Base-by-base conservation (phyloP, 805 yeast genomes). In the Ogataea thermomethanolica region DNA sequence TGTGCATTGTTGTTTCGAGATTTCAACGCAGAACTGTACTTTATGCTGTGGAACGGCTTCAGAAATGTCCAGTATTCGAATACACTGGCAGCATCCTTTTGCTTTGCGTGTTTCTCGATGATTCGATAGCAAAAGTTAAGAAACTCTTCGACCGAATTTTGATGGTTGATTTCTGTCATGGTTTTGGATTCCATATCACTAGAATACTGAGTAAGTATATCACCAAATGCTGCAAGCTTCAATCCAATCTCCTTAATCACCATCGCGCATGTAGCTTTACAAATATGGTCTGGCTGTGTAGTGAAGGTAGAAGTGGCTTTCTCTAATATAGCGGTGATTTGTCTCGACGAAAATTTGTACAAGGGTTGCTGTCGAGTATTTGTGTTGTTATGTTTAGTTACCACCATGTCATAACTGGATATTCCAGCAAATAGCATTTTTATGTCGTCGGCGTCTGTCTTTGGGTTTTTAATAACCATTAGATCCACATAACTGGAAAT, bases 1-100 rank as follows among this genome's bases (percentile, higher is more conserved):
- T 45, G 38, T 4, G 43, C 32, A 33, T 58, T 58, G 36, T 64
- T 62, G 30, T 52, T 55, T 14, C 41, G 38, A 0, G 61, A 46
- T 14, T 50, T 35, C 12, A 56, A 33, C 10, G 45, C 45, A 1
- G 59, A 46, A 33, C 56, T 58, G 48, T 54, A 54, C 12, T 50
- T 24, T 33, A 46, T 51, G 27, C 54, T 50, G 44, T 64, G 69
- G 30, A 61, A 59, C 7, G 62, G 60, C 9, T 49, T 44, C 12
- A 63, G 53, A 6, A 49, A 14, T 5, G 23, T 35, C 68, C 68
- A 64, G 2, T 50, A 44, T 7, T 29, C 36, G 37, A 51, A 63
- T 1, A 62, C 59, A 1, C 53, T 28, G 5, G 55, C 54, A 8
- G 54, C 43, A 43, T 64, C 67, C 27, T 58, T 55, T 8, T 33